Conservation (phyloP, 768 basidiomycete genomes). For the Calocybe gangraenosa region DNA sequence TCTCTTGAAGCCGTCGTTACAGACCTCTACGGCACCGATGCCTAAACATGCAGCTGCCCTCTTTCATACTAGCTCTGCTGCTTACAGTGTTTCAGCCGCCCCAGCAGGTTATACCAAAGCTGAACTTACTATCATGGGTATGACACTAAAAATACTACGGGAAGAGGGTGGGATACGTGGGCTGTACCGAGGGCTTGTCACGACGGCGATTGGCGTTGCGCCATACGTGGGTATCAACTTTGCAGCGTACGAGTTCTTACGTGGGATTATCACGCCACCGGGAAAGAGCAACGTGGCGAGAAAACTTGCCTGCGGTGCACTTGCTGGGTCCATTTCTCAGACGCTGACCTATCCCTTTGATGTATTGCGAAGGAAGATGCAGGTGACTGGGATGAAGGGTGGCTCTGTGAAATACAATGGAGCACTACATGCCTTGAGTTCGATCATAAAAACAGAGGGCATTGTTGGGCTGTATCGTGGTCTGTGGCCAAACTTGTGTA, state of each 20-base stretch:
- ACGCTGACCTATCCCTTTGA: slow-evolving; percentile 96
- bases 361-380: slow-evolving; percentile 93
- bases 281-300: slow-evolving; percentile 63
- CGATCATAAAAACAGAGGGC: slow-evolving; percentile 73
- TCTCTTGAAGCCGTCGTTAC: slow-evolving; percentile 18
- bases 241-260: slow-evolving; percentile 84
- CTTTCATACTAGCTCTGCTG: slow-evolving; percentile 52
- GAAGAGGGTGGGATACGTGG: slow-evolving; percentile 91
- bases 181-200: slow-evolving; percentile 79
- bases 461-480: slow-evolving; percentile 76
- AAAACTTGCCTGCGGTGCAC: slow-evolving; percentile 81
- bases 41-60: slow-evolving; percentile 38
- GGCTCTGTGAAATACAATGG: slow-evolving; percentile 69
- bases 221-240: slow-evolving; percentile 92
- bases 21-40: slow-evolving; percentile 17
- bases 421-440: slow-evolving; percentile 71
- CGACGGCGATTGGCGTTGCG: slow-evolving; percentile 87
- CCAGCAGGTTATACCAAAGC: slow-evolving; percentile 33
- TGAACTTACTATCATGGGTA: slow-evolving; percentile 76
- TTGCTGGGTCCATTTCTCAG: slow-evolving; percentile 86
- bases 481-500: slow-evolving; percentile 85
- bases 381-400: slow-evolving; percentile 77
- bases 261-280: slow-evolving; percentile 75
- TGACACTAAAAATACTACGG: slow-evolving; percentile 85
- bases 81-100: slow-evolving; percentile 7